Base-by-base conservation (phyloP, 2,329 filamentous ascomycete species). In the Aspergillus chevalieri region DNA sequence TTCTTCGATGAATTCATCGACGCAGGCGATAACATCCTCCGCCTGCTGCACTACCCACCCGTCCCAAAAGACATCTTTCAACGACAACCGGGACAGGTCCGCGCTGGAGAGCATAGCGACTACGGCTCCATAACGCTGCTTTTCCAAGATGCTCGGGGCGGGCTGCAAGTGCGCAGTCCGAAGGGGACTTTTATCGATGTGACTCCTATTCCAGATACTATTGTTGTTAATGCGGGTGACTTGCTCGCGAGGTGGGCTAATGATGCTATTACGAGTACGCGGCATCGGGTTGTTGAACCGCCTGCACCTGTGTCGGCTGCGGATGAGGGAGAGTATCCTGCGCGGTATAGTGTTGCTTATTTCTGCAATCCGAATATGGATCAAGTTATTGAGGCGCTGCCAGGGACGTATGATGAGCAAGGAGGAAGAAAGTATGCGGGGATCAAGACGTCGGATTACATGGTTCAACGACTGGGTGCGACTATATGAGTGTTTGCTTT, bases 201-300 rank as follows among this genome's bases (percentile, higher is more conserved):
- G 1, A 89, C 81, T 6, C 90, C 91, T 0, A 92, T 95, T 52
- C 76, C 83, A 33, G 84, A 83, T 48, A 90, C 89, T 0, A 85
- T 93, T 38, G 88, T 96, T 9, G 81, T 95, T 56, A 96, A 96
- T 62, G 90, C 90, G 0, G 91, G 90, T 1, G 91, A 96, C 65
- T 66, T 96, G 57, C 74, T 96, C 45, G 85, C 88, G 1, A 78
- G 90, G 47, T 95, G 90, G 91, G 89, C 86, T 55, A 96, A 96
- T 63, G 89, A 94, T 62, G 86, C 81, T 4, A 95, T 96, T 72
- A 90, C 87, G 73, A 92, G 87, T 64, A 96, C 91, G 3, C 82
- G 90, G 52, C 91, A 96, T 69, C 83, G 90, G 9, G 91, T 96
- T 1, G 87, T 96, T 4, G 87, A 95, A 71, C 91, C 91, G 2